Conservation (phyloP, 495 filamentous ascomycete species). For the Penicillium chermesinum region DNA sequence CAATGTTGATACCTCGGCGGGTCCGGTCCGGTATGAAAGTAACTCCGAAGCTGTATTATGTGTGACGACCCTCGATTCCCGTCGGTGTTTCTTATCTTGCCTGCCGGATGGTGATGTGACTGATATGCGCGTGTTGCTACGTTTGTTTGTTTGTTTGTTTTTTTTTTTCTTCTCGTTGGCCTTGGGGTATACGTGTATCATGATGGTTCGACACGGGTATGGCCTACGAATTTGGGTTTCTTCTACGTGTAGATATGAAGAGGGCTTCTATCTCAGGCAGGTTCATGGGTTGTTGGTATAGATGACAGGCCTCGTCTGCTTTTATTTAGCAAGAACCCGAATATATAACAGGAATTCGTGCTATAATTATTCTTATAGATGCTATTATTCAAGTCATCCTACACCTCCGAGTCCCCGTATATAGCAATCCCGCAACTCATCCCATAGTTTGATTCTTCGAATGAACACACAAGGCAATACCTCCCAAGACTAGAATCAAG, state of each 20-base stretch:
- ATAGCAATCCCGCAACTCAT: no score
- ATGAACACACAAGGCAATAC: constrained; percentile 83
- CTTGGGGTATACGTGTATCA: background rate
- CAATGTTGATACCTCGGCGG: constrained; percentile 27
- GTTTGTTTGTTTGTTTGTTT: no score
- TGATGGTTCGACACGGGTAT: constrained; percentile 2
- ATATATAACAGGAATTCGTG: no score
- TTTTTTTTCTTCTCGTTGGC: constrained; percentile 4
- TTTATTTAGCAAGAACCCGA: background rate
- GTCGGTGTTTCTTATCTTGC: background rate
- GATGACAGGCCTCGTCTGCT: constrained; percentile 5
- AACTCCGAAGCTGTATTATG: constrained; percentile 17
- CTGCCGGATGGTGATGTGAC: constrained; percentile 15
- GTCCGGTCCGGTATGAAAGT: constrained; percentile 27
- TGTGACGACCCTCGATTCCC: constrained; percentile 16
- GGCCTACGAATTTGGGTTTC: constrained; percentile 2
- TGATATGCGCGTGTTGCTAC: constrained; percentile 7
- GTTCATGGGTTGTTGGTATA: constrained; percentile 9
- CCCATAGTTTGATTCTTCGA: constrained; percentile 37
- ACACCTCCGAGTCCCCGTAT: no score
- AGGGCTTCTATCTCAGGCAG: background rate
- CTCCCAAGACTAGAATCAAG: constrained; percentile 72
- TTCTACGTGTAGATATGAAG: constrained; percentile 20
- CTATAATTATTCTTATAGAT: no score
- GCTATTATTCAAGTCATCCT: no score